phyloP scores from a whole-genome alignment of 352 stramenopile genomes.

The Pythium aristosporum region DNA sequence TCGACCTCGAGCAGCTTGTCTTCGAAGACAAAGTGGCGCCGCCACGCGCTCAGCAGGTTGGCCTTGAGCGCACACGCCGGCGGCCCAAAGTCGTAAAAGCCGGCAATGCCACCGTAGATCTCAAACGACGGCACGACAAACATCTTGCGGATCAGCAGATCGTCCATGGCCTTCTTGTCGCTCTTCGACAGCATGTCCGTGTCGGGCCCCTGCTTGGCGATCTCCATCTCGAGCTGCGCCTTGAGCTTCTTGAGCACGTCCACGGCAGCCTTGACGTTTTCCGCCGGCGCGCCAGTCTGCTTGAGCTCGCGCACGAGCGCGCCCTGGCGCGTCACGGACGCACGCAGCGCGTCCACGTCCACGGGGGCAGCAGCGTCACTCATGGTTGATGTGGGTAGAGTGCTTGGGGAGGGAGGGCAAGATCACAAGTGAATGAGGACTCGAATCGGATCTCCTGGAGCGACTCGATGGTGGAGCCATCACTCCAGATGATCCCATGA shows the following conservation, averaged over 20 bases:
- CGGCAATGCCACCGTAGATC: slow-evolving; percentile 98
- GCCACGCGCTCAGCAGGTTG: slow-evolving; percentile 96
- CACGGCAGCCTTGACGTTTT: slow-evolving; percentile 90
- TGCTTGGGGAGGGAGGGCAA: neutral
- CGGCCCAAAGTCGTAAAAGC: slow-evolving; percentile 98
- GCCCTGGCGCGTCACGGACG: slow-evolving; percentile 95
- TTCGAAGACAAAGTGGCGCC: slow-evolving; percentile 97
- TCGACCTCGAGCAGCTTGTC: slow-evolving; percentile 99
- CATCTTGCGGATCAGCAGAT: slow-evolving; percentile 98
- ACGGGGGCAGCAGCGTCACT: slow-evolving; percentile 35
- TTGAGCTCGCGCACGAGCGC: slow-evolving; percentile 96
- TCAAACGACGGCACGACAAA: slow-evolving; percentile 99
- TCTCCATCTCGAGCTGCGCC: slow-evolving; percentile 78
- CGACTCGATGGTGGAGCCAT: slow-evolving; percentile 8
- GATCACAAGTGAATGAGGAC: neutral
- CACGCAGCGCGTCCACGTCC: slow-evolving; percentile 93
- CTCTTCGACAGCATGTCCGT: slow-evolving; percentile 62
- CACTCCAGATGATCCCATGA: neutral
- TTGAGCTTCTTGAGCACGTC: slow-evolving; percentile 94
- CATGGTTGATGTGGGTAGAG: slow-evolving; percentile 12
- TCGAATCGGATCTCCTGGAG: neutral
- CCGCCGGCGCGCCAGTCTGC: slow-evolving; percentile 90
- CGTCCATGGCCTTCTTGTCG: slow-evolving; percentile 94
- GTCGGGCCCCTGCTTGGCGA: slow-evolving; percentile 67
- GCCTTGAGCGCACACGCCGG: slow-evolving; percentile 95